Evolutionary conservation across 306 rosid species (phyloP).

Genomic region (Acmispon strigosus): DNA sequence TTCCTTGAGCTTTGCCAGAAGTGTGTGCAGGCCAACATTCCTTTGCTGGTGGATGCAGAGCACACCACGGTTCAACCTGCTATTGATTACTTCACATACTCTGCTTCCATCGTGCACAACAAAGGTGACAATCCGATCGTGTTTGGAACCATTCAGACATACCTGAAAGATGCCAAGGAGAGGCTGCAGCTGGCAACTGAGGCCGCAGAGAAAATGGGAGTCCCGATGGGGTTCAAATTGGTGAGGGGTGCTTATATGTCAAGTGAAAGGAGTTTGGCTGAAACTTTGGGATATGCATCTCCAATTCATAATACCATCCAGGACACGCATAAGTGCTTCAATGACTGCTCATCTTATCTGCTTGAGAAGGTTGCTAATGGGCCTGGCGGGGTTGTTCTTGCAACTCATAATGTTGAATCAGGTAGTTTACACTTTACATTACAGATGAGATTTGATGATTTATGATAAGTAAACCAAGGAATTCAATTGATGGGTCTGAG

Average conservation of each 20-base stretch:
- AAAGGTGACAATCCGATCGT: constrained; percentile 41
- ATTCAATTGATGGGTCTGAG: not conserved
- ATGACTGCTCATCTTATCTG: constrained; percentile 56
- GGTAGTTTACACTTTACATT: constrained; percentile 26
- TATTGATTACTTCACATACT: constrained; percentile 78
- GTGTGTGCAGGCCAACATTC: constrained; percentile 50
- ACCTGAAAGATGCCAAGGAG: constrained; percentile 78
- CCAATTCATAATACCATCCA: constrained; percentile 67
- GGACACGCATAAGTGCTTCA: constrained; percentile 71
- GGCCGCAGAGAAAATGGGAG: constrained; percentile 56
- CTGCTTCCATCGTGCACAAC: constrained; percentile 58
- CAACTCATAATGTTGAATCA: constrained; percentile 84
- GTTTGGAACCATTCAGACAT: constrained; percentile 71
- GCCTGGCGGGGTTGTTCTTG: constrained; percentile 63
- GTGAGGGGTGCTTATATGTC: constrained; percentile 98
- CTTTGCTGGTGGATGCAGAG: constrained; percentile 74
- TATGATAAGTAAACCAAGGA: not conserved
- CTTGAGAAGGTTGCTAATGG: constrained; percentile 63
- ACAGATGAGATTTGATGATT: not conserved
- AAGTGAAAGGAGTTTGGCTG: constrained; percentile 49
- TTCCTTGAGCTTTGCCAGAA: constrained; percentile 44
- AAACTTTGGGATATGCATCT: constrained; percentile 51
- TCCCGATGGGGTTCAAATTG: constrained; percentile 74
- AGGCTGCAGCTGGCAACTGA: constrained; percentile 35
- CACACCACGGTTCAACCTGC: constrained; percentile 79